Evolutionary conservation across 768 basidiomycete species (phyloP), one percentile per base, ranked within the genome.

Genomic region (Amanita exitialis): DNA sequence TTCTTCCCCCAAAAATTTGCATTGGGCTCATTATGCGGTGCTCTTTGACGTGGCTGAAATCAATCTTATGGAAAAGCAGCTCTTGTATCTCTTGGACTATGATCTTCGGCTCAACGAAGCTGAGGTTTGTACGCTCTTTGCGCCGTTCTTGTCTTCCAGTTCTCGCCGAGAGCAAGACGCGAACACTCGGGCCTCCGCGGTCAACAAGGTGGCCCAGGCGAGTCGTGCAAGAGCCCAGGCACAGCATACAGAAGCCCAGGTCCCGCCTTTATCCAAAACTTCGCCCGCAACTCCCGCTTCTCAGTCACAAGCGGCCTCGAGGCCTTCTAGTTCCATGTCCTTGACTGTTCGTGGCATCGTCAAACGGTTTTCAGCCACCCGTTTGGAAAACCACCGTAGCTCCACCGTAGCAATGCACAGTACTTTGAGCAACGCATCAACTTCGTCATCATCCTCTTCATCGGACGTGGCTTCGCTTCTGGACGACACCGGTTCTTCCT

Each of bases 21-120:
- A 96, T 72, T 99, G 95, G 95, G 79, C 84, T 51, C 69, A 69
- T 44, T 90, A 92, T 64, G 85, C 83, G 15, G 70, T 72, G 38
- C 60, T 88, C 56, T 94, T 90, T 70, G 82, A 87, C 62, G 69
- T 81, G 46, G 66, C 71, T 9, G 88, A 90, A 70, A 82, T 97
- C 66, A 96, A 94, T 67, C 75, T 94, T 54, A 98, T 98, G 95
- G 95, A 99, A 71, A 88, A 83, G 69, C 92, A 99, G 69, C 79
- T 99, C 25, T 81, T 99, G 49, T 86, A 78, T 65, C 74, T 98
- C 53, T 82, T 99, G 59, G 89, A 95, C 69, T 94, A 88, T 64
- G 85, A 97, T 65, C 80, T 99, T 51, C 82, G 90, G 44, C 90
- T 97, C 64, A 77, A 81, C 58, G 95, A 99, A 68, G 67, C 70